These are phyloP conservation scores for Suillus tomentosus DNA, from an alignment of 768 basidiomycete genomes.

Conservation along the genomic window DNA sequence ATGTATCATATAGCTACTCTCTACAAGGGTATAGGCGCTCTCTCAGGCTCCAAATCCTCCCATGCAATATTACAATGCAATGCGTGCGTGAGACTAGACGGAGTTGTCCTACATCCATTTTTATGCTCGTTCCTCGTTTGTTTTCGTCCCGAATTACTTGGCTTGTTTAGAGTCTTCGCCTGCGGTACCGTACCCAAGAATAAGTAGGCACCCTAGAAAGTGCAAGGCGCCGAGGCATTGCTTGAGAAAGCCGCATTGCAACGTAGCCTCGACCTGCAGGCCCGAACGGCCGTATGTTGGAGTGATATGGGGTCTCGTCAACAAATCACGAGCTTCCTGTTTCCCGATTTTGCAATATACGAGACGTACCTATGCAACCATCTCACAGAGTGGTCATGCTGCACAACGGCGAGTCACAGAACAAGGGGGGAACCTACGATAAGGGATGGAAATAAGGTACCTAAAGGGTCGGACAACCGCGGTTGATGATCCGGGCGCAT, in stretches of 20 bases:
- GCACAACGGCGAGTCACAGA: neutral
- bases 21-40: conserved; percentile 11
- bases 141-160: conserved; percentile 1
- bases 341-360: neutral
- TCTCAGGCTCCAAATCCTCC: conserved; percentile 28
- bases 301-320: conserved; percentile 1
- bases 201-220: conserved; percentile 11
- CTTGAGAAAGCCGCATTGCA: conserved; percentile 7
- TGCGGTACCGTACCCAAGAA: conserved; percentile 23
- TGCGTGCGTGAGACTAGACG: conserved; percentile 22
- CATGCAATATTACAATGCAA: conserved; percentile 21
- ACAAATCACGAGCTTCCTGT: neutral
- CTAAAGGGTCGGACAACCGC: conserved; percentile 16
- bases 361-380: neutral
- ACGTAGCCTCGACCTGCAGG: neutral
- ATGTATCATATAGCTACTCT: conserved; percentile 7
- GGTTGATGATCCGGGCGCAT: conserved; percentile 13
- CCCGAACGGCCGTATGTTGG: neutral
- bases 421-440: neutral
- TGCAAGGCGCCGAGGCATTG: neutral
- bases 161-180: conserved; percentile 16
- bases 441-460: conserved; percentile 3
- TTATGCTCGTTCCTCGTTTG: conserved; percentile 1
- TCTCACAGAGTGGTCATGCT: neutral
- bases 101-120: conserved; percentile 1